These are phyloP conservation scores for Schizophyllum commune DNA, from an alignment of 1,284 basidiomycete genomes.

Conservation along the genomic window DNA sequence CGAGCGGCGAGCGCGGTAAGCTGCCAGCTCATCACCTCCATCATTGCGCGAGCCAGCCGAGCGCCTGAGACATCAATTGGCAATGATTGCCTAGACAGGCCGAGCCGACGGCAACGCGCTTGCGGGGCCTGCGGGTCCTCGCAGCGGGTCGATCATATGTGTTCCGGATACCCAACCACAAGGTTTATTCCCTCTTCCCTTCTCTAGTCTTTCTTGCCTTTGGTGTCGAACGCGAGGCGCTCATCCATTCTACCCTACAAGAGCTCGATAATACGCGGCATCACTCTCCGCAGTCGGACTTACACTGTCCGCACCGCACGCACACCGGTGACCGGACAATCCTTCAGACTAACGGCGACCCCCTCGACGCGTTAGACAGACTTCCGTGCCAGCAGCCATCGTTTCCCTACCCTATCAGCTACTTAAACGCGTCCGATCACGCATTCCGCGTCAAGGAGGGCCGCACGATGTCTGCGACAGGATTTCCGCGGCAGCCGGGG, in stretches of 20 bases:
- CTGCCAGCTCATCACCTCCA: slow-evolving; percentile 22
- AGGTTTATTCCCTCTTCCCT: background rate
- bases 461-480: background rate
- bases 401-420: too few species aligned
- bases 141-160: background rate
- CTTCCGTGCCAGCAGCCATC: too few species aligned
- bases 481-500: background rate
- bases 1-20: too few species aligned
- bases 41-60: slow-evolving; percentile 14
- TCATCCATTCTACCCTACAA: background rate
- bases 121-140: background rate
- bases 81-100: background rate
- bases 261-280: background rate
- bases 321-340: background rate
- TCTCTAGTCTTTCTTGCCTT: background rate
- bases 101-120: slow-evolving; percentile 8
- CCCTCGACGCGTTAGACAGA: background rate
- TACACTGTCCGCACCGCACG: background rate
- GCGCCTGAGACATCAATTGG: background rate
- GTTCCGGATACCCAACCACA: background rate
- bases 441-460: background rate
- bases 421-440: too few species aligned
- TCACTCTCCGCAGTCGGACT: background rate
- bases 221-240: background rate
- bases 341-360: background rate